Conservation (phyloP, 441 rosid species). For the Pelargonium australe region DNA sequence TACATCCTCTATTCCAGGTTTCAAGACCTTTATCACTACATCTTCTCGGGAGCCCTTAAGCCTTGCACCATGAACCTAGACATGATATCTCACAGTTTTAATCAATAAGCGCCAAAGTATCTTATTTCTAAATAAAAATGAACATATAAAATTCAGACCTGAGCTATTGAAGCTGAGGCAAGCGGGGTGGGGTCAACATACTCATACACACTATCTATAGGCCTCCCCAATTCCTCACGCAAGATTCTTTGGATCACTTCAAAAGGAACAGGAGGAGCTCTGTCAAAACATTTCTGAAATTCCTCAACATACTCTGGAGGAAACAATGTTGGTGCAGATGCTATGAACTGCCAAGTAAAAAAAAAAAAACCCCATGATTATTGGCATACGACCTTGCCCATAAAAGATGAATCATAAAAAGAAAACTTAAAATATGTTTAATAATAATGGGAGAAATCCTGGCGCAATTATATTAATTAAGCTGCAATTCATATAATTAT, state of each 20-base stretch:
- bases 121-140: not conserved
- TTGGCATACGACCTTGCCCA: slow-evolving; percentile 7
- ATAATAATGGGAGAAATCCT: not conserved
- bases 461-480: not conserved
- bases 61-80: slow-evolving; percentile 89
- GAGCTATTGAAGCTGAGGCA: slow-evolving; percentile 98
- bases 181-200: slow-evolving; percentile 83
- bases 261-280: slow-evolving; percentile 73
- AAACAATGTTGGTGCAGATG: slow-evolving; percentile 92
- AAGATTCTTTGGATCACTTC: slow-evolving; percentile 66
- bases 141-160: slow-evolving; percentile 34
- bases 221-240: slow-evolving; percentile 82
- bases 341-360: slow-evolving; percentile 58
- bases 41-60: slow-evolving; percentile 82
- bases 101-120: slow-evolving; percentile 8
- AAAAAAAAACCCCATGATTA: not conserved
- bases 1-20: slow-evolving; percentile 90
- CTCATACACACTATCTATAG: slow-evolving; percentile 75
- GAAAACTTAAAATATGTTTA: not conserved
- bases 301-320: slow-evolving; percentile 84
- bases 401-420: not conserved
- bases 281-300: slow-evolving; percentile 92
- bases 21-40: slow-evolving; percentile 90
- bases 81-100: slow-evolving; percentile 18
- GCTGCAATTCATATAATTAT: not conserved